phyloP scores from a whole-genome alignment of 148 eudicot genomes.

The Vaccinium corymbosum region DNA sequence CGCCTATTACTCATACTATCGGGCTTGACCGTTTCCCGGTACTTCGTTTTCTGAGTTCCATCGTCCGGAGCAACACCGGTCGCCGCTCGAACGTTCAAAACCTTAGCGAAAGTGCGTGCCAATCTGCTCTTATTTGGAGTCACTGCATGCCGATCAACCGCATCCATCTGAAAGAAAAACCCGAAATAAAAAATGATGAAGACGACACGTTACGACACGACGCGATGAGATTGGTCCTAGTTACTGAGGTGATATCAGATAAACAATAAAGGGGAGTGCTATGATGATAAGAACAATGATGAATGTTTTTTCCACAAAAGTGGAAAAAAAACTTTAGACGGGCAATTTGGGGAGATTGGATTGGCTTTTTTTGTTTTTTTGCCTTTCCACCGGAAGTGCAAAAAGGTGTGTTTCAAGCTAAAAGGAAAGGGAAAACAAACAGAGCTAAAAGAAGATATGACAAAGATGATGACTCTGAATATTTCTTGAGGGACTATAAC shows the following conservation, averaged over 20 bases:
- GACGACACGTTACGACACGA: not conserved
- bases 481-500: not conserved
- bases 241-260: conserved; percentile 15
- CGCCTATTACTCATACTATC: conserved; percentile 7
- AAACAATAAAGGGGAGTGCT: conserved; percentile 16
- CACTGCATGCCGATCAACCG: conserved; percentile 31
- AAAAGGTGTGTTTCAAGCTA: conserved; percentile 21
- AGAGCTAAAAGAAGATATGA: conserved; percentile 1
- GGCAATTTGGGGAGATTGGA: conserved; percentile 31
- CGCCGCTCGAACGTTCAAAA: conserved; percentile 51
- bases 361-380: conserved; percentile 22
- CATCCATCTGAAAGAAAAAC: conserved; percentile 54
- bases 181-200: not conserved
- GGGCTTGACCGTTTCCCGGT: conserved; percentile 28
- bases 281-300: conserved; percentile 18
- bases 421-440: conserved; percentile 11
- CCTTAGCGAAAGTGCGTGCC: conserved; percentile 72
- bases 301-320: conserved; percentile 25
- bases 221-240: not conserved
- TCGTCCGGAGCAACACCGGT: conserved; percentile 53
- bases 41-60: conserved; percentile 42
- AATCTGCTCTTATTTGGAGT: conserved; percentile 48
- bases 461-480: not conserved
- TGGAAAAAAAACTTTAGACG: conserved; percentile 48
- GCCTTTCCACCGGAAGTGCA: conserved; percentile 23